Evolutionary conservation across 352 stramenopile genomes (phyloP).

Genomic region (Globisporangium cystogenes): DNA sequence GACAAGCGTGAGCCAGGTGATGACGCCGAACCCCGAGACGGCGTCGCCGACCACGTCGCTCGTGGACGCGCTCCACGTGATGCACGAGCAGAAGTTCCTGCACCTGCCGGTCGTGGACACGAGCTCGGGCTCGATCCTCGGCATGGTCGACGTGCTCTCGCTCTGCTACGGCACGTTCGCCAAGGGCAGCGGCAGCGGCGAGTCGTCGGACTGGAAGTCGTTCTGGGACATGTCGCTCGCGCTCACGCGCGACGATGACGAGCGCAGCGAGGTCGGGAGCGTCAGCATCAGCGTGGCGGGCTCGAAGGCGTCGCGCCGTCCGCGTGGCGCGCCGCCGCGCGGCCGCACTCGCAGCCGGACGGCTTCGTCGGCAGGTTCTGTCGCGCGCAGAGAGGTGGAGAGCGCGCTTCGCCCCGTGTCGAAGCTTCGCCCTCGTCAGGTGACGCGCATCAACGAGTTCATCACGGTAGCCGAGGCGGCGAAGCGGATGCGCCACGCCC

Average conservation of each 20-base stretch:
- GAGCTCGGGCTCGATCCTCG: conserved; percentile 59
- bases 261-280: conserved; percentile 54
- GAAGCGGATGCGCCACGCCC: conserved; percentile 74
- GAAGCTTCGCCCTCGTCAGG: conserved; percentile 69
- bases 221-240: conserved; percentile 90
- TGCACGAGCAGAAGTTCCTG: conserved; percentile 98
- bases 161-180: conserved; percentile 87
- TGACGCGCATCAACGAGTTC: conserved; percentile 83
- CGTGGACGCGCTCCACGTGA: conserved; percentile 96
- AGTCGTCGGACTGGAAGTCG: conserved; percentile 73
- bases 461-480: conserved; percentile 83
- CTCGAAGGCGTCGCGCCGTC: conserved; percentile 35
- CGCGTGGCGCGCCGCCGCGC: conserved; percentile 18
- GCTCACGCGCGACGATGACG: conserved; percentile 62
- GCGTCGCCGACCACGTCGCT: conserved; percentile 91
- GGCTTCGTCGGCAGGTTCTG: conserved; percentile 39
- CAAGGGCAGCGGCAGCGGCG: conserved; percentile 50
- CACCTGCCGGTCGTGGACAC: conserved; percentile 95
- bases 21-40: conserved; percentile 96
- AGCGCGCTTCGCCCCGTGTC: conserved; percentile 70
- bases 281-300: conserved; percentile 56
- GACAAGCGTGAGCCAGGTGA: conserved; percentile 91
- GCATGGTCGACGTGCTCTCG: conserved; percentile 86
- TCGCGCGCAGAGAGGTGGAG: conserved; percentile 48
- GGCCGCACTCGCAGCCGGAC: conserved; percentile 34